Percentiles rank a stretch among this genome's conserved stretches.
Conservation (phyloP, 2,329 filamentous ascomycete genomes). For the Ceratocystiopsis sp. region DNA sequence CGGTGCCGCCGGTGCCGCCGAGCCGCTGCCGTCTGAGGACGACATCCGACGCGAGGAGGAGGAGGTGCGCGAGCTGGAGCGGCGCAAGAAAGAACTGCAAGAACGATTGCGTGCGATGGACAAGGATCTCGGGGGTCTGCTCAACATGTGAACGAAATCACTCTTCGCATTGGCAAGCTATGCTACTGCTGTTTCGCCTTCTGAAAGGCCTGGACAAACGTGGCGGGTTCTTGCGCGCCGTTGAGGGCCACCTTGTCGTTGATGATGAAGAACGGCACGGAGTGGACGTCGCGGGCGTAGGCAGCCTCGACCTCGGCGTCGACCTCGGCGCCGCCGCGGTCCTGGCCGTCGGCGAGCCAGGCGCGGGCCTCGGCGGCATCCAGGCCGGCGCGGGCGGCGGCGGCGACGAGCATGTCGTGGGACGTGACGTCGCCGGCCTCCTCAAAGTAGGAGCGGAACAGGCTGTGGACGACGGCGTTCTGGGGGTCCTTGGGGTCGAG, state of each 20-base stretch:
- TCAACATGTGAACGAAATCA: constrained; percentile 10
- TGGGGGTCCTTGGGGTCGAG: not conserved
- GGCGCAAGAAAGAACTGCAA: constrained; percentile 38
- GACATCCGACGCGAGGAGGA: constrained; percentile 54
- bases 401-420: constrained; percentile 30
- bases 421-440: constrained; percentile 46
- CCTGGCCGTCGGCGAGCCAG: constrained; percentile 35
- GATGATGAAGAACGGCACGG: constrained; percentile 62
- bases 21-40: constrained; percentile 39
- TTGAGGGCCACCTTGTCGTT: constrained; percentile 49
- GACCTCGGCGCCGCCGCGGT: constrained; percentile 38
- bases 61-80: constrained; percentile 39
- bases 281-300: constrained; percentile 34
- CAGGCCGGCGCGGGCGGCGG: constrained; percentile 37
- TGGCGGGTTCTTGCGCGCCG: constrained; percentile 53
- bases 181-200: constrained; percentile 18
- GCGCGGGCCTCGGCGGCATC: constrained; percentile 31
- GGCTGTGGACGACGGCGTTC: constrained; percentile 36
- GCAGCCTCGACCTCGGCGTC: constrained; percentile 37
- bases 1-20: constrained; percentile 20
- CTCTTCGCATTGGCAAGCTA: too few species aligned
- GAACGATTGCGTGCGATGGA: constrained; percentile 34
- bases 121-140: constrained; percentile 35
- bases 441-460: constrained; percentile 53
- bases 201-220: constrained; percentile 50